A percentile compares a stretch with the other conserved stretches of the same genome.
Conservation (phyloP, 345 rosid genomes). For the Crucihimalaya himalaica region DNA sequence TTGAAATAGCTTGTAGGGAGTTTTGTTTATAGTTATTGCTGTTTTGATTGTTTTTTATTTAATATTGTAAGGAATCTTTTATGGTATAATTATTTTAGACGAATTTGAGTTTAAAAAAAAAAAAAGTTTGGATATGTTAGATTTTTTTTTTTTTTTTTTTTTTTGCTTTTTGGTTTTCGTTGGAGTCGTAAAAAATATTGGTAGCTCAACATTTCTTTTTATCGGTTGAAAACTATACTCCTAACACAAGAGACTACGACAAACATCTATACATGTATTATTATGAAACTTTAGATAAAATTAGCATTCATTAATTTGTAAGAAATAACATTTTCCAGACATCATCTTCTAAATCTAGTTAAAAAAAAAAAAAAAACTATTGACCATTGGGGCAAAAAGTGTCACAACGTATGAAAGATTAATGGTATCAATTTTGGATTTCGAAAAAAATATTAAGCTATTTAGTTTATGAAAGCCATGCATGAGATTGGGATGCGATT, state of each 20-base stretch:
- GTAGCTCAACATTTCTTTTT: neutral
- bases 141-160: neutral
- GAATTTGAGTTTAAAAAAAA: neutral
- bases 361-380: no score
- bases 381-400: no score
- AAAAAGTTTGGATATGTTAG: neutral
- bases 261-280: no score
- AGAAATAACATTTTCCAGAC: no score
- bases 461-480: neutral
- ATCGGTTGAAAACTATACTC: no score
- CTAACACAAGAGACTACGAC: no score
- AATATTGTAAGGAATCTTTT: neutral
- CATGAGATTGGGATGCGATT: neutral
- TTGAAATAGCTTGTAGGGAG: neutral
- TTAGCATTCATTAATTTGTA: no score
- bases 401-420: neutral
- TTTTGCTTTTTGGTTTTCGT: neutral
- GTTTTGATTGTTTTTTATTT: neutral
- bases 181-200: neutral
- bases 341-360: no score
- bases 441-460: neutral
- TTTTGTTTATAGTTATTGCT: neutral
- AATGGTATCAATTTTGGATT: neutral
- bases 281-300: no score
- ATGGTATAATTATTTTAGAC: no score